These are phyloP conservation scores for Barnettozyma californica DNA, from an alignment of 805 yeast genomes.

Conservation along the genomic window DNA sequence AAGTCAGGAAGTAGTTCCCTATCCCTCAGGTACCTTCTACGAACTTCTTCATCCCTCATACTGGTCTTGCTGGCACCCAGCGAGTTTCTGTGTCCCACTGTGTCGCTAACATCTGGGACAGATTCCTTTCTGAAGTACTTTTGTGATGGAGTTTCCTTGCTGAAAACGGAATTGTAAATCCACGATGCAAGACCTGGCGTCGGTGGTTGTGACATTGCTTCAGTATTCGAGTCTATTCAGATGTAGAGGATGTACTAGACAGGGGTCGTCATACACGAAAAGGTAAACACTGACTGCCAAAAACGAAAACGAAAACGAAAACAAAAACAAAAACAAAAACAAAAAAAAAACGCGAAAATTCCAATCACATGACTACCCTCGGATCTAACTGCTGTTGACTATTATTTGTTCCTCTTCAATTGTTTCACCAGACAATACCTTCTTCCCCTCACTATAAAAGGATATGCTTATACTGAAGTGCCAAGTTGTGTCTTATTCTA, in stretches of 20 bases:
- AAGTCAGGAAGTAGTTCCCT: constrained; percentile 17
- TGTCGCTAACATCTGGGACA: neutral
- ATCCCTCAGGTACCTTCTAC: constrained; percentile 11
- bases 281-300: neutral
- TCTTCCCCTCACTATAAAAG: too few species aligned
- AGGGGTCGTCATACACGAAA: too few species aligned
- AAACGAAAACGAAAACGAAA: neutral
- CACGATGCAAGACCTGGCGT: constrained; percentile 26
- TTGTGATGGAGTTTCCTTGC: constrained; percentile 21
- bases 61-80: neutral
- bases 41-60: neutral
- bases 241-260: too few species aligned
- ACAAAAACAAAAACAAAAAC: neutral
- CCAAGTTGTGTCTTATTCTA: too few species aligned
- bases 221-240: neutral
- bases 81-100: neutral
- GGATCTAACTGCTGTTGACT: too few species aligned
- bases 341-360: too few species aligned
- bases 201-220: constrained; percentile 15
- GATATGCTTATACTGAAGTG: too few species aligned
- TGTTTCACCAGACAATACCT: too few species aligned
- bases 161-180: constrained; percentile 24
- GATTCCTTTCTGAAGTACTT: constrained; percentile 13
- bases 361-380: too few species aligned
- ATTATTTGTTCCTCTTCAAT: too few species aligned